Conservation (phyloP, 192 early-diverging fungal genomes). For the Linnemannia elongata region DNA sequence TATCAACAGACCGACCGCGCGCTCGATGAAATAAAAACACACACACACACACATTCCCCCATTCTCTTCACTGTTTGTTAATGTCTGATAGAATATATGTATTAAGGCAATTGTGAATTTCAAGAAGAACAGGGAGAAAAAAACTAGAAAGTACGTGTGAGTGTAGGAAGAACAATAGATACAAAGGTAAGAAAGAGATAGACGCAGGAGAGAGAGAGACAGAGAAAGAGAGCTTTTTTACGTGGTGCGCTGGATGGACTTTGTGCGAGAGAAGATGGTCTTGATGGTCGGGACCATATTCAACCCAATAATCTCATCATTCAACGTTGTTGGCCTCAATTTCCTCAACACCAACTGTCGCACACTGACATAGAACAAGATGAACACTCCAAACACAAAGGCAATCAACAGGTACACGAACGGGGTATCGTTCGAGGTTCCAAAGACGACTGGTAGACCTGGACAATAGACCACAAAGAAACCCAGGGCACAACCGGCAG, state of each 20-base stretch:
- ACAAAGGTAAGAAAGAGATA: too few relatives aligned
- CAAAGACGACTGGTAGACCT: slow-evolving; percentile 85
- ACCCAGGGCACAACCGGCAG: slow-evolving; percentile 74
- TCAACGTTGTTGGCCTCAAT: slow-evolving; percentile 74
- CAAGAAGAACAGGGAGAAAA: too few relatives aligned
- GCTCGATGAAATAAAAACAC: not conserved
- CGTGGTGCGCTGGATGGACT: slow-evolving; percentile 21
- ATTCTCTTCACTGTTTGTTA: too few relatives aligned
- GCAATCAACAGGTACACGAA: slow-evolving; percentile 90
- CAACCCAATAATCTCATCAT: slow-evolving; percentile 85
- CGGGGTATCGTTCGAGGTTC: slow-evolving; percentile 63
- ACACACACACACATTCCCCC: not conserved
- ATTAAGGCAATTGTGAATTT: too few relatives aligned
- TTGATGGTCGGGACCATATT: slow-evolving; percentile 62
- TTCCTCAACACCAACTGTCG: slow-evolving; percentile 74
- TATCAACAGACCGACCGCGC: not conserved
- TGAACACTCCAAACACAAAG: slow-evolving; percentile 82
- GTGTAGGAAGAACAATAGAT: not conserved
- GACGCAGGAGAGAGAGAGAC: too few relatives aligned
- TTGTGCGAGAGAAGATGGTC: slow-evolving; percentile 48
- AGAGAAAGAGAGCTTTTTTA: not conserved
- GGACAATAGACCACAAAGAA: slow-evolving; percentile 87
- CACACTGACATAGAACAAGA: slow-evolving; percentile 81
- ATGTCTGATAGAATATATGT: too few relatives aligned
- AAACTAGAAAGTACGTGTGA: too few relatives aligned